Base-by-base conservation (phyloP, 2,329 filamentous ascomycete genomes). In the Ramichloridium luteum region DNA sequence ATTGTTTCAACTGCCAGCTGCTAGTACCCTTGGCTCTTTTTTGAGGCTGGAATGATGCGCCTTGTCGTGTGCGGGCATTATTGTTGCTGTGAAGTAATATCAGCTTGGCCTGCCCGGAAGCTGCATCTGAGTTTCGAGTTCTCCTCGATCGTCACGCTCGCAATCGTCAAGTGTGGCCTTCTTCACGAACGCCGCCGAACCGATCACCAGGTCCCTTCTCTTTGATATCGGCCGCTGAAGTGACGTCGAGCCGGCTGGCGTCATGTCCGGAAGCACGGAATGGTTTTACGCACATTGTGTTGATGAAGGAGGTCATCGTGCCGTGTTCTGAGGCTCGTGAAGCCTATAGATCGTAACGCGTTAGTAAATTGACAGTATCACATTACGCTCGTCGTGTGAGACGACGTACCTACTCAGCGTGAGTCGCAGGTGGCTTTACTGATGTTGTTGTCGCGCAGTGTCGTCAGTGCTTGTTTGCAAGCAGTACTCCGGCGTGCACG, bases 1-100 rank as follows among this genome's bases (percentile, higher is more conserved):
- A 98, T 59, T 98, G 90, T 59, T 90, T 80, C 47, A 98, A 68
- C 61, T 96, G 90, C 65, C 93, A 93, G 57, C 72, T 92, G 48
- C 75, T 82, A 32, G 84, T 92, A 36, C 86, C 85, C 58, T 90
- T 92, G 52, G 78, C 80, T 26, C 77, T 65, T 40, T 79, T 79
- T 51, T 86, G 81, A 22, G 88, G 83, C 54, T 86, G 84, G 67
- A 96, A 96, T 46, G 90, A 82, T 51, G 82, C 85, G 59, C 82
- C 77, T 46, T 82, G 84, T 52, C 85, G 80, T 57, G 85, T 47
- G 25, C 51, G 50, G 16, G 46, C 48, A 43, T 54, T 54, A 41
- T 43, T 53, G 57, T 62, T 56, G 54, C 53, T 56, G 45, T 47
- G 31, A 35, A 48, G 41, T 46, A 57, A 39, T 47, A 59, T 57